Evolutionary conservation across 495 filamentous ascomycete genomes (phyloP).

Genomic region (Penicillium dipodomyicola): DNA sequence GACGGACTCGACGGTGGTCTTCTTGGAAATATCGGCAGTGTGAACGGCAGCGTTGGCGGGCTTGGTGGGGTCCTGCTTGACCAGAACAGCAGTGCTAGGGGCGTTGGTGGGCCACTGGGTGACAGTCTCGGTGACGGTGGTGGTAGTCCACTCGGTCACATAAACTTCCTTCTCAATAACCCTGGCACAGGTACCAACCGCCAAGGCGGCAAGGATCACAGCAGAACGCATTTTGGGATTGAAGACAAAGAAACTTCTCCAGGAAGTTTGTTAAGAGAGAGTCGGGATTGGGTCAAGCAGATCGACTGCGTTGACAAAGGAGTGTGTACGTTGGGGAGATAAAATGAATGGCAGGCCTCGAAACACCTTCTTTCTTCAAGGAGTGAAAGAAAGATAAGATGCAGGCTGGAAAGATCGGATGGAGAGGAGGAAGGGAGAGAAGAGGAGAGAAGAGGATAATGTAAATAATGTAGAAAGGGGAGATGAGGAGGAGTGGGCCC

Average conservation of each 20-base stretch:
- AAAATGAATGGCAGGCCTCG: slow-evolving; percentile 46
- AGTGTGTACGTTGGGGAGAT: slow-evolving; percentile 21
- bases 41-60: slow-evolving; percentile 11
- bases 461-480: slow-evolving; percentile 26
- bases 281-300: slow-evolving; percentile 28
- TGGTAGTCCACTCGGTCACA: slow-evolving; percentile 53
- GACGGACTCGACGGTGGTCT: slow-evolving; percentile 21
- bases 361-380: slow-evolving; percentile 37
- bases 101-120: slow-evolving; percentile 41
- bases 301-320: slow-evolving; percentile 39
- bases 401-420: slow-evolving; percentile 20
- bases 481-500: slow-evolving; percentile 18
- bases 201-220: slow-evolving; percentile 58
- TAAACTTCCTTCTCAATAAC: slow-evolving; percentile 56
- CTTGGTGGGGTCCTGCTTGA: slow-evolving; percentile 14
- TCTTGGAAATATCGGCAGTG: slow-evolving; percentile 20
- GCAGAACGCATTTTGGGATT: slow-evolving; percentile 62
- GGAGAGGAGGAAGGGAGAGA: slow-evolving; percentile 18
- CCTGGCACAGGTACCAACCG: slow-evolving; percentile 57
- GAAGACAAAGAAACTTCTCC: slow-evolving; percentile 39
- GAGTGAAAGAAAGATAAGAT: slow-evolving; percentile 31
- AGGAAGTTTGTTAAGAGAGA: slow-evolving; percentile 34
- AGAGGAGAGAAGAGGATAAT: slow-evolving; percentile 22
- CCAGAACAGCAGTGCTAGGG: slow-evolving; percentile 12
- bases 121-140: slow-evolving; percentile 63